Percentiles rank a stretch among this genome's conserved stretches.
Evolutionary conservation across 139 green algal species (phyloP).

Genomic region (Spirogloea muscicola): DNA sequence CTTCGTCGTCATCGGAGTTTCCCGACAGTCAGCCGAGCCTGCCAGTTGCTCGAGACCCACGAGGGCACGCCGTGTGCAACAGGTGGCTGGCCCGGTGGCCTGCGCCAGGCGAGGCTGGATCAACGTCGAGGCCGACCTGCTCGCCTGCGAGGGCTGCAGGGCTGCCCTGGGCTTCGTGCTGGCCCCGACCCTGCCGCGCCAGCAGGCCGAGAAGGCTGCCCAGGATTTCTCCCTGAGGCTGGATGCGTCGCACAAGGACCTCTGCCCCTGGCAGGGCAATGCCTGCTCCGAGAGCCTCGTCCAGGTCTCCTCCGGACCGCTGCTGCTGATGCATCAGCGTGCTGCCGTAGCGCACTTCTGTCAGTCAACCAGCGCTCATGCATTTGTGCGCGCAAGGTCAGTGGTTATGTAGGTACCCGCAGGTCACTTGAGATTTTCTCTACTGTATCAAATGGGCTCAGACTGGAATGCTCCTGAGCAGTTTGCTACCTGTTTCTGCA

Average conservation of each 20-base stretch:
- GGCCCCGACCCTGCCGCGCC: conserved; percentile 34
- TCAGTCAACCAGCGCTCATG: neutral
- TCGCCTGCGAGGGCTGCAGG: conserved; percentile 64
- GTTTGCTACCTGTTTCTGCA: no score
- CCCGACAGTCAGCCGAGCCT: no score
- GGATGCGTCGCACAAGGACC: conserved; percentile 41
- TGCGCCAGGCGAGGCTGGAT: conserved; percentile 65
- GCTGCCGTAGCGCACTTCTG: conserved; percentile 7
- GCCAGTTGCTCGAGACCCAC: no score
- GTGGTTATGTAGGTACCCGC: neutral
- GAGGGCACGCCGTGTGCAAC: neutral
- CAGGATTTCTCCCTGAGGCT: conserved; percentile 42
- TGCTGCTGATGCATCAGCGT: conserved; percentile 38
- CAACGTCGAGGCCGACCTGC: conserved; percentile 58
- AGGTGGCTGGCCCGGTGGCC: conserved; percentile 52
- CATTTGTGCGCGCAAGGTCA: neutral
- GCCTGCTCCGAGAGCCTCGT: conserved; percentile 51
- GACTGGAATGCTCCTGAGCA: neutral
- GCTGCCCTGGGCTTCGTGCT: conserved; percentile 57
- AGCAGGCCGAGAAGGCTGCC: conserved; percentile 37
- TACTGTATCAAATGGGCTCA: neutral
- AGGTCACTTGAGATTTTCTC: neutral
- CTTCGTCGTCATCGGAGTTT: no score
- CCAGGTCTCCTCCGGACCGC: conserved; percentile 54
- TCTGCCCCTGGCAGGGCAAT: conserved; percentile 60